Conservation (phyloP, 441 rosid species). For the Pelargonium cotyledonis region DNA sequence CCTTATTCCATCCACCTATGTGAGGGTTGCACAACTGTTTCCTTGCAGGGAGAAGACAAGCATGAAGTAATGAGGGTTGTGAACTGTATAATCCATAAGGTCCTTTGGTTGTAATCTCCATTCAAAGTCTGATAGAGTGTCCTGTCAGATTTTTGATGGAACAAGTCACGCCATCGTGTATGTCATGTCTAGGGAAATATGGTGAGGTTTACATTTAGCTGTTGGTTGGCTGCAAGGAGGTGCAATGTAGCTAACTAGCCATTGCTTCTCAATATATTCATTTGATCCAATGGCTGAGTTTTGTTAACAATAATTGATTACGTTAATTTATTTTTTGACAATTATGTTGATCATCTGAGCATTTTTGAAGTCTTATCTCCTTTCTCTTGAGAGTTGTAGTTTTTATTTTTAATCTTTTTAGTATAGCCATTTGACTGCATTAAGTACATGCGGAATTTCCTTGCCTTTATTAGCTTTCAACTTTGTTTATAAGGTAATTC, state of each 20-base stretch:
- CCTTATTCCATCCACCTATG: background rate
- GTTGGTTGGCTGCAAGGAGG: background rate
- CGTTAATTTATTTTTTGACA: background rate
- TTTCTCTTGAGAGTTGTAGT: background rate
- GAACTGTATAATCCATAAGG: constrained; percentile 2
- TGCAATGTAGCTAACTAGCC: background rate
- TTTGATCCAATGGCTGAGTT: background rate
- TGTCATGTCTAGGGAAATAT: background rate
- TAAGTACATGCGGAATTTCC: background rate
- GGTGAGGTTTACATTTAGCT: background rate
- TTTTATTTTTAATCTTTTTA: no score
- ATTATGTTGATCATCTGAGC: background rate
- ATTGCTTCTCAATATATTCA: background rate
- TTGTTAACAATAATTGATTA: background rate
- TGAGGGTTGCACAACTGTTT: background rate
- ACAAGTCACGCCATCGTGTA: background rate
- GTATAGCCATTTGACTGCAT: background rate
- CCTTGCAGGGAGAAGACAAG: background rate
- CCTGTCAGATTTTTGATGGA: background rate
- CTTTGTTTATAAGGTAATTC: background rate
- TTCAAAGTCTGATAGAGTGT: background rate
- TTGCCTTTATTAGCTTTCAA: background rate
- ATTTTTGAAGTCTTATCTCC: background rate
- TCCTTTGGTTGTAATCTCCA: background rate
- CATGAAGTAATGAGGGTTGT: background rate